Evolutionary conservation across 768 basidiomycete genomes (phyloP), one percentile per base, ranked within the genome.

Genomic region (Leccinum variicolor): DNA sequence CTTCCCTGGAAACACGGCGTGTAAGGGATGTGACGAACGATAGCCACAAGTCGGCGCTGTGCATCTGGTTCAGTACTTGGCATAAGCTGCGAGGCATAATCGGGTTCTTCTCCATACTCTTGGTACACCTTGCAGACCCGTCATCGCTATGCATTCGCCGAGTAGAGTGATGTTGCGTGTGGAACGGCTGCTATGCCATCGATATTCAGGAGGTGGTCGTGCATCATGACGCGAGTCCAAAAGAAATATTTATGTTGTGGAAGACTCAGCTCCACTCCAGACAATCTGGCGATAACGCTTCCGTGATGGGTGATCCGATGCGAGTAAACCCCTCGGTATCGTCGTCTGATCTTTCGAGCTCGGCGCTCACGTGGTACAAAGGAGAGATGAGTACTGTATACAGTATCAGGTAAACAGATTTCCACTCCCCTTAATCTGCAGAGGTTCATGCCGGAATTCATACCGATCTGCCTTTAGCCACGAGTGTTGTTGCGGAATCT

Each of bases 391-490:
- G 46, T 15, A 33, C 31, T 33, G 31, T 13, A 46, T 21, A 21
- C 10, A 25, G 45, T 15, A 46, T 45, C 19, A 6, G 36, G 15
- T n/a, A 8, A 17, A 17, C 17, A 39, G 36, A 39, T 39, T n/a
- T 39, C 19, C n/a, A 9, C n/a, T 43, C 41, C 3, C 41, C 9
- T 41, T 41, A n/a, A 41, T 41, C 19, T 8, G 14, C 45, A 21
- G 13, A 7, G 0, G 45, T 21, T 25, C 21, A 21, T 25, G 15
- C 45, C 94, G 87, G 10, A 96, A 50, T 66, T 81, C 79, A 45
- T 82, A 86, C 82, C 88, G 92, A 62, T 86, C 86, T 61, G 80
- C 82, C 73, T 86, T 87, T 48, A 98, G 76, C 95, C 94, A 98
- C 15, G 84, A 81, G 72, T 98, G 96, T 64, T 95, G 90, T 68